Conservation (phyloP, 2,329 filamentous ascomycete genomes). For the Fusarium falciforme region DNA sequence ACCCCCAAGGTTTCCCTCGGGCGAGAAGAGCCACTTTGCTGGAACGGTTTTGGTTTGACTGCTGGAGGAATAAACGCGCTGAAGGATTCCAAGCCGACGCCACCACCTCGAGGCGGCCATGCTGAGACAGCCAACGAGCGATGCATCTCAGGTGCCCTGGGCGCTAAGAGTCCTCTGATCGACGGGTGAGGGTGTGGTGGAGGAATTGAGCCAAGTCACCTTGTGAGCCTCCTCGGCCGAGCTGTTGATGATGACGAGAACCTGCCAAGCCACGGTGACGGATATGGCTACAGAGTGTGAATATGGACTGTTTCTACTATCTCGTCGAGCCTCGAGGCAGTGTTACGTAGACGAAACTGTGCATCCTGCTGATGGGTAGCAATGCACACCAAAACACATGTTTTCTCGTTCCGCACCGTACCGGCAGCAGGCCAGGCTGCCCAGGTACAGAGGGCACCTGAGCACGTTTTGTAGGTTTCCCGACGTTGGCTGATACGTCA, state of each 20-base stretch:
- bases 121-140: constrained; percentile 23
- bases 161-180: constrained; percentile 34
- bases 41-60: background rate
- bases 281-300: background rate
- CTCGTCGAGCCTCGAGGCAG: background rate
- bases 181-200: constrained; percentile 21
- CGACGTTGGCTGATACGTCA: constrained; percentile 36
- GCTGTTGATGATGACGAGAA: constrained; percentile 25
- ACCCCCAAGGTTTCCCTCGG: background rate
- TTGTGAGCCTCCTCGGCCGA: constrained; percentile 2
- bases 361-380: background rate
- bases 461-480: constrained; percentile 5
- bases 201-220: constrained; percentile 17
- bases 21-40: background rate
- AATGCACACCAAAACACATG: background rate
- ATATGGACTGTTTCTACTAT: background rate
- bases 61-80: background rate
- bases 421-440: constrained; percentile 1
- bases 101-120: constrained; percentile 22
- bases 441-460: constrained; percentile 19
- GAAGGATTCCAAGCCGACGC: constrained; percentile 20
- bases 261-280: background rate
- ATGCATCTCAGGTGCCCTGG: constrained; percentile 13
- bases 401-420: background rate
- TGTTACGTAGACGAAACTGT: background rate